A percentile compares a stretch with the other conserved stretches of the same genome.
Conservation (phyloP, 345 rosid species). For the Citrus inodora region DNA sequence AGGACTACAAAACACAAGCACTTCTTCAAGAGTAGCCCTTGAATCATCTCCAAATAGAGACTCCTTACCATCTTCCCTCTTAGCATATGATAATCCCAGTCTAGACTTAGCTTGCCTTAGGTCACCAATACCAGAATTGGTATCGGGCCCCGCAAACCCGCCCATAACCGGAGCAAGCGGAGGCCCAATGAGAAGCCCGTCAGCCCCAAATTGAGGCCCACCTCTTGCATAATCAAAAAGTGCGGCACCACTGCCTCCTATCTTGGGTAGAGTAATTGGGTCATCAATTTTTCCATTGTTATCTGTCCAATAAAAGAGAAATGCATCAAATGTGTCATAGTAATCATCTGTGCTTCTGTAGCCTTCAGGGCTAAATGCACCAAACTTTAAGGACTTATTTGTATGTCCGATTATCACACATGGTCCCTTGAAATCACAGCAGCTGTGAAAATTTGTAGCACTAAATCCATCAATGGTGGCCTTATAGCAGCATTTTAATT, state of each 20-base stretch:
- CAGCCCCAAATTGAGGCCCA: conserved; percentile 76
- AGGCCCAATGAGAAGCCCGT: conserved; percentile 75
- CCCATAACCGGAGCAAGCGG: conserved; percentile 83
- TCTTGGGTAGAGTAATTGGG: conserved; percentile 52
- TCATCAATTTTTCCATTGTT: conserved; percentile 27
- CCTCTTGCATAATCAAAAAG: conserved; percentile 75
- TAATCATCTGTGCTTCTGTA: conserved; percentile 87
- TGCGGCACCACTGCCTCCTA: conserved; percentile 90
- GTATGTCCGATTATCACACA: conserved; percentile 84
- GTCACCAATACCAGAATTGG: conserved; percentile 75
- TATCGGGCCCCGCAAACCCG: conserved; percentile 75
- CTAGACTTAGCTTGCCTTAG: conserved; percentile 80
- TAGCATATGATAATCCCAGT: conserved; percentile 77
- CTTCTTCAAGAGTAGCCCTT: conserved; percentile 54
- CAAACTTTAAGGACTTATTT: conserved; percentile 64
- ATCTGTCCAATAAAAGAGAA: conserved; percentile 75
- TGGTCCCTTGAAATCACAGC: conserved; percentile 87
- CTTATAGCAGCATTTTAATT: conserved; percentile 73
- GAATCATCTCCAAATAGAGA: conserved; percentile 68
- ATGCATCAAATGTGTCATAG: conserved; percentile 73
- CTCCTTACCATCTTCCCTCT: conserved; percentile 69
- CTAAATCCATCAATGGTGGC: conserved; percentile 76
- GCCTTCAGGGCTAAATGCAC: conserved; percentile 85
- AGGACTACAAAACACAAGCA: conserved; percentile 69
- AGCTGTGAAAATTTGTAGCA: conserved; percentile 71